Percentiles rank a stretch among this genome's conserved stretches.
These are phyloP conservation scores for Aspergillus sclerotiicarbonarius DNA, from an alignment of 495 filamentous ascomycete species.

Conservation along the genomic window DNA sequence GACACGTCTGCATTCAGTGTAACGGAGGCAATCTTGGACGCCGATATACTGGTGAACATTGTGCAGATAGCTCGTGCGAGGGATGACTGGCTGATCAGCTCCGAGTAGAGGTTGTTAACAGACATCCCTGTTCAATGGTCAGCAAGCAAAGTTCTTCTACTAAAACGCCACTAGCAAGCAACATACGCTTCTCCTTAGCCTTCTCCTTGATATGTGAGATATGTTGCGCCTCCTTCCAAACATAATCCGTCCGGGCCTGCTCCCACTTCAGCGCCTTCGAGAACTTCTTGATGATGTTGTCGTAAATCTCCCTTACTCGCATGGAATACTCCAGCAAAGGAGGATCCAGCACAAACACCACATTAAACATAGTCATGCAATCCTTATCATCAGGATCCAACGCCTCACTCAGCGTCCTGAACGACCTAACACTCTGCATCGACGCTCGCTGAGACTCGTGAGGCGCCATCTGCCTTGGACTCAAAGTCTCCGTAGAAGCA, in stretches of 20 bases:
- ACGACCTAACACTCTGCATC: conserved; percentile 38
- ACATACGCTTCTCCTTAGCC: conserved; percentile 70
- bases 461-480: conserved; percentile 25
- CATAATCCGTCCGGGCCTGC: conserved; percentile 81
- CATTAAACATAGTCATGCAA: conserved; percentile 93
- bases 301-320: conserved; percentile 75
- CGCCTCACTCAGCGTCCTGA: conserved; percentile 30
- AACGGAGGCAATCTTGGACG: conserved; percentile 75
- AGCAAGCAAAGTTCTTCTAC: conserved; percentile 5
- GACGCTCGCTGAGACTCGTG: conserved; percentile 37
- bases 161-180: background rate
- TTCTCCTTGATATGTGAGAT: conserved; percentile 77
- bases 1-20: conserved; percentile 57
- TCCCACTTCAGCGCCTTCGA: conserved; percentile 87
- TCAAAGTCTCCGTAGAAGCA: conserved; percentile 37
- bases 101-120: conserved; percentile 41
- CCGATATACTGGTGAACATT: conserved; percentile 75
- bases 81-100: conserved; percentile 73
- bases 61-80: conserved; percentile 80
- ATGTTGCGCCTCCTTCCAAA: conserved; percentile 79
- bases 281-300: conserved; percentile 84
- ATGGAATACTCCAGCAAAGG: conserved; percentile 72
- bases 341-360: conserved; percentile 86
- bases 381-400: conserved; percentile 56
- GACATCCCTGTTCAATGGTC: conserved; percentile 32